Percentiles rank a stretch among this genome's conserved stretches.
Evolutionary conservation across 306 rosid genomes (phyloP).

Genomic region (Trichosanthes truncata): DNA sequence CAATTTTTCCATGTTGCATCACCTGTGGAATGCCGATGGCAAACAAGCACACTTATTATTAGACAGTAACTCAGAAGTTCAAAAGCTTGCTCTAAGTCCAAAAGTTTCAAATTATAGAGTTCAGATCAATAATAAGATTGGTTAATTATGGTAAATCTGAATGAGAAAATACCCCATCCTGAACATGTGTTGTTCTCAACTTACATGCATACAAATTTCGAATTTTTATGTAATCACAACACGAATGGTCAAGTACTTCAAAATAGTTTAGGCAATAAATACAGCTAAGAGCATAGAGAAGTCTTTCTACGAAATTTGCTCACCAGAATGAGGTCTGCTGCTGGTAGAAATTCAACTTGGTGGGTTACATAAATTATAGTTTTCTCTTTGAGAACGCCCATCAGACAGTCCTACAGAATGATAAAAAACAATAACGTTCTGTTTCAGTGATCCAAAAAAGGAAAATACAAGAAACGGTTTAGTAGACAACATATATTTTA

Average conservation of each 20-base stretch:
- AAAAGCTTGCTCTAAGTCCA: neutral
- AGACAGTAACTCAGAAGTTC: neutral
- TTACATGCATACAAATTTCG: neutral
- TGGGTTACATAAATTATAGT: constrained; percentile 84
- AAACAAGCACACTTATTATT: neutral
- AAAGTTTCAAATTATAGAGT: neutral
- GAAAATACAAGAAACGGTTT: neutral
- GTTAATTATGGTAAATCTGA: neutral
- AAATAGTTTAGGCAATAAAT: neutral
- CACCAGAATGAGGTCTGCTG: constrained; percentile 89
- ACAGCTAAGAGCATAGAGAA: neutral
- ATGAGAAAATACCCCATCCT: neutral
- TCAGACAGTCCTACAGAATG: constrained; percentile 57
- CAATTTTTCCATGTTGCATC: constrained; percentile 82
- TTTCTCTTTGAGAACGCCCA: constrained; percentile 81
- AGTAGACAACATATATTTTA: neutral
- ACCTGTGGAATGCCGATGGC: constrained; percentile 33
- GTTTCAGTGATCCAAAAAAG: neutral
- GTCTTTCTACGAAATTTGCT: constrained; percentile 10
- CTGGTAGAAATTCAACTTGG: constrained; percentile 98
- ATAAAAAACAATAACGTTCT: neutral
- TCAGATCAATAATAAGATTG: neutral
- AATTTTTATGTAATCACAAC: neutral
- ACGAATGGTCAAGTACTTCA: neutral
- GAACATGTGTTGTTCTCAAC: neutral